Conservation (phyloP, 2,329 filamentous ascomycete genomes). For the Coleophoma cylindrospora region DNA sequence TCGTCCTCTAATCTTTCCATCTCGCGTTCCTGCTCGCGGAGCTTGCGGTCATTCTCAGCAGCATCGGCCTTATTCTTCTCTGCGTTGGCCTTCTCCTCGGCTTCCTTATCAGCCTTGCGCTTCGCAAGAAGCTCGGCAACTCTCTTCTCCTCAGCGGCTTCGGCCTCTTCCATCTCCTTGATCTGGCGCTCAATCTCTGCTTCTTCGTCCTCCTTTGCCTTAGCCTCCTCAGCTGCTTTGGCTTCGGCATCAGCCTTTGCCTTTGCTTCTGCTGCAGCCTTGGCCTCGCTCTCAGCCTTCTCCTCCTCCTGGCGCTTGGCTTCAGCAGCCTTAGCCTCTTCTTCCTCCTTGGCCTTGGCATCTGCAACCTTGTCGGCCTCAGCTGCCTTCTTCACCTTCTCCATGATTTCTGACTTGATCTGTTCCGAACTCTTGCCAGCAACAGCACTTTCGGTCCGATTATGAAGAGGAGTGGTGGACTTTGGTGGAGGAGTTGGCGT, state of each 20-base stretch:
- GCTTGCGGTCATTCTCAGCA: constrained; percentile 57
- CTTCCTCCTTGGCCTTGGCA: constrained; percentile 22
- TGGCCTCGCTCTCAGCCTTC: constrained; percentile 26
- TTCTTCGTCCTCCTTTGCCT: constrained; percentile 37
- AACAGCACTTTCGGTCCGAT: constrained; percentile 62
- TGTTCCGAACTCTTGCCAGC: constrained; percentile 71
- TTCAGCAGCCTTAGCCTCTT: constrained; percentile 25
- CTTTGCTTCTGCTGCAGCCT: constrained; percentile 8
- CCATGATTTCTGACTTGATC: constrained; percentile 75
- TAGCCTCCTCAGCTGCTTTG: constrained; percentile 29
- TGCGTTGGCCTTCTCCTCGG: constrained; percentile 34
- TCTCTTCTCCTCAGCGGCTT: constrained; percentile 24
- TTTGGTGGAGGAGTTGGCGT: constrained; percentile 78
- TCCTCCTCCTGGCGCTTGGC: constrained; percentile 27
- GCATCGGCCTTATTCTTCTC: constrained; percentile 42
- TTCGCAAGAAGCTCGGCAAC: constrained; percentile 27
- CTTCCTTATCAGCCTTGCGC: constrained; percentile 29
- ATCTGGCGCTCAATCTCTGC: constrained; percentile 57
- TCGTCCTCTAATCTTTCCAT: constrained; percentile 71
- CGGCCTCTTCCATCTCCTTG: constrained; percentile 46
- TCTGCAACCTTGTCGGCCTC: constrained; percentile 30
- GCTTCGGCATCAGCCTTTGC: constrained; percentile 19
- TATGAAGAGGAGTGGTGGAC: constrained; percentile 60
- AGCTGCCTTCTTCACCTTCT: constrained; percentile 34
- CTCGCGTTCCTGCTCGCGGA: constrained; percentile 68